phyloP scores from a whole-genome alignment of 1,284 basidiomycete genomes.

The Grifola frondosa region DNA sequence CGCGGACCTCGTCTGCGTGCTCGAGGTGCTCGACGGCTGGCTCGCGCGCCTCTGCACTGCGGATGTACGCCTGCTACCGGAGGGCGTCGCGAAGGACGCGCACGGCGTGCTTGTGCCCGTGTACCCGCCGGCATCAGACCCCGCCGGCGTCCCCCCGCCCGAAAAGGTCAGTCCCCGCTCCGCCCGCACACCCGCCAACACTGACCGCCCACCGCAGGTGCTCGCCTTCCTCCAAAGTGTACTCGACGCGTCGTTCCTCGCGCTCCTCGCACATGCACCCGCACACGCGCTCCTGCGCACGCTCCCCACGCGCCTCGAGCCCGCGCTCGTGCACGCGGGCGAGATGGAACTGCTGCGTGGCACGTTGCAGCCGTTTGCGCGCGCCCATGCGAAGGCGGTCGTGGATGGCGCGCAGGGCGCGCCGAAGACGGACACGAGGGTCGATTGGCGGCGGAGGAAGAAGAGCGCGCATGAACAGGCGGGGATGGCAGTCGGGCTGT shows the following conservation, averaged over 20 bases:
- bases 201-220: constrained; percentile 37
- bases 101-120: constrained; percentile 21
- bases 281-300: constrained; percentile 7
- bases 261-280: constrained; percentile 12
- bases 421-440: constrained; percentile 34
- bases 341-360: constrained; percentile 55
- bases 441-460: constrained; percentile 58
- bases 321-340: constrained; percentile 50
- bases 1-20: constrained; percentile 49
- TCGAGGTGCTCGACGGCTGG: constrained; percentile 58
- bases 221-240: constrained; percentile 59
- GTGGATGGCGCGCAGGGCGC: constrained; percentile 35
- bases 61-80: constrained; percentile 41
- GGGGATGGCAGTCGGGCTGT: constrained; percentile 56
- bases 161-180: constrained; percentile 42
- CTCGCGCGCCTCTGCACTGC: constrained; percentile 42
- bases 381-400: constrained; percentile 43
- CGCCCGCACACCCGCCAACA: not conserved
- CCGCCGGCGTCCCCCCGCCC: constrained; percentile 30
- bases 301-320: constrained; percentile 43
- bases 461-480: constrained; percentile 53
- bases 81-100: constrained; percentile 32
- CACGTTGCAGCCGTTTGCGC: constrained; percentile 58
- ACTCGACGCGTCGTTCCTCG: constrained; percentile 63
- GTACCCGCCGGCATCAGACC: constrained; percentile 1